Base-by-base conservation (phyloP, 352 stramenopile genomes). In the Phytophthora idaei region DNA sequence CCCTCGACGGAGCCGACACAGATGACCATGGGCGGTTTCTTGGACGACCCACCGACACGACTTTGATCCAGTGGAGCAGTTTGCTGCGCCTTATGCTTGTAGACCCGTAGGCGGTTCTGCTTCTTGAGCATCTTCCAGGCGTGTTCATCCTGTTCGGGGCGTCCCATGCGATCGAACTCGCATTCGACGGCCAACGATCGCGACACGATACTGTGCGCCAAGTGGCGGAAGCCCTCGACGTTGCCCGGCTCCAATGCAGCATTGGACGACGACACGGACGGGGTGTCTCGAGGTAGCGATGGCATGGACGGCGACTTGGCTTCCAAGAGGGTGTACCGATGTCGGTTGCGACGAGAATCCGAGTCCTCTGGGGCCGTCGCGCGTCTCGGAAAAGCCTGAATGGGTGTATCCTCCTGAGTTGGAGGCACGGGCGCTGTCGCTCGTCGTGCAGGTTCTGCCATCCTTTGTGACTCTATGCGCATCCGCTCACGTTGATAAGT, bases 1-100 rank as follows among this genome's bases (percentile, higher is more conserved):
- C 82, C 80, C 29, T 87, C 77, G 7, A 89, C 69, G 1, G 72
- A 78, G 10, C 82, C 82, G 0, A 88, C 66, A 42, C 76, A 81
- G 14, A 88, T 70, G 15, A 90, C 68, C 68, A 83, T 85, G 2
- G 79, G 71, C 4, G 76, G 60, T 53, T 71, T 67, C 46, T 74
- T 74, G 4, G 44, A 57, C 14, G 47, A 57, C 0, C 44, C 50
- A 5, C 42, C 34, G 11, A 45, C 36, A 36, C 62, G 61, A 66
- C 27, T 54, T 17, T 64, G 57, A 32, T 74, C 49, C 29, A 59
- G 15, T 56, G 46, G 50, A 25, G 36, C 44, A 8, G 17, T 28
- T 27, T 45, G 51, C n/a, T 69, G 69, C 2, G 45, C 54, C 25
- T 61, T 71, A 21, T 73, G 71, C 39, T 87, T 85, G 66, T 82